phyloP scores from a whole-genome alignment of 1,284 basidiomycete genomes.

The Cryptococcus sp. region DNA sequence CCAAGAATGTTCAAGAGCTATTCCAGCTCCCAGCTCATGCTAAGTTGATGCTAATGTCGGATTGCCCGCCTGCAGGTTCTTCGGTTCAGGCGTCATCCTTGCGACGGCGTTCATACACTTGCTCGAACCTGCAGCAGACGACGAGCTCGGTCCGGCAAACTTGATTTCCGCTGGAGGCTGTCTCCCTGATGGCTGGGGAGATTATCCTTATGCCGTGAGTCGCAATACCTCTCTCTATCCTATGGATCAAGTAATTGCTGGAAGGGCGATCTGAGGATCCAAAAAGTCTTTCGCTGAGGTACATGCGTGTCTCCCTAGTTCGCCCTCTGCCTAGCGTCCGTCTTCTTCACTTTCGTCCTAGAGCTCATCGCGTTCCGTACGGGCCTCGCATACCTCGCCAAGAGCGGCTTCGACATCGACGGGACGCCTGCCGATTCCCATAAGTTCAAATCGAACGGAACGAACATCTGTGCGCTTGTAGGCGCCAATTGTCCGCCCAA shows the following conservation, averaged over 20 bases:
- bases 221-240: no score
- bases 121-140: conserved; percentile 44
- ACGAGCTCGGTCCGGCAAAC: conserved; percentile 26
- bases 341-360: conserved; percentile 29
- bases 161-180: conserved; percentile 20
- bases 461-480: no score
- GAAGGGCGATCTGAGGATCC: no score
- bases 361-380: conserved; percentile 18
- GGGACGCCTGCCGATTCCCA: not conserved
- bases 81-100: conserved; percentile 53
- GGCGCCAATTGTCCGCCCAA: no score
- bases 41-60: no score
- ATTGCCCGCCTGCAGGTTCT: conserved; percentile 45
- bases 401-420: conserved; percentile 14
- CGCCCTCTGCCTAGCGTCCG: conserved; percentile 22
- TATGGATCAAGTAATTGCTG: no score
- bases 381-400: conserved; percentile 14
- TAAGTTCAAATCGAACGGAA: not conserved
- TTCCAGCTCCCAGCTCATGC: no score
- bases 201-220: no score
- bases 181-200: conserved; percentile 7
- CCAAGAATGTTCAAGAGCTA: no score
- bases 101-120: conserved; percentile 58
- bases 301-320: conserved; percentile 3
- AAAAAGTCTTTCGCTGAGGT: no score